Conservation (phyloP, 2,329 filamentous ascomycete genomes). For the Chalara sp. region DNA sequence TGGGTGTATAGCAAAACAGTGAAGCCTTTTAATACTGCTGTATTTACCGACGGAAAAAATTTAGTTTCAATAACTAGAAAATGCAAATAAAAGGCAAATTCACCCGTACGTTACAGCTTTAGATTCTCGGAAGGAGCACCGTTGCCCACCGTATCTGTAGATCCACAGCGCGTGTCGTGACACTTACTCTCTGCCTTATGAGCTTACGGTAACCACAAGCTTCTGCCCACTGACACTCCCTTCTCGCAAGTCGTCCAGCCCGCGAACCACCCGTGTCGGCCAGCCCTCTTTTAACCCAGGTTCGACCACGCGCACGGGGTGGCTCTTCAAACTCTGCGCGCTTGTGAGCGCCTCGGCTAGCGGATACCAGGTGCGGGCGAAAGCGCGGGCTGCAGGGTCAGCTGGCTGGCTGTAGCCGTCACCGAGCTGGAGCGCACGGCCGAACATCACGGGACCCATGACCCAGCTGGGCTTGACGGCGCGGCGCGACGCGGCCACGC, state of each 20-base stretch:
- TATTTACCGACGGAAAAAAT: too few species aligned
- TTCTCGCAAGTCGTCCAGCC: not conserved
- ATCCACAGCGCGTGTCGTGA: too few species aligned
- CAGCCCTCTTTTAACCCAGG: not conserved
- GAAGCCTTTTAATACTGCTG: too few species aligned
- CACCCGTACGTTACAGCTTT: too few species aligned
- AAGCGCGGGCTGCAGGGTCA: not conserved
- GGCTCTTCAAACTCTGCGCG: not conserved
- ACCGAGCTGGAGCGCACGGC: not conserved
- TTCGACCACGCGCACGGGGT: not conserved
- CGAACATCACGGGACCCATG: not conserved
- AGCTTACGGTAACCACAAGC: not conserved
- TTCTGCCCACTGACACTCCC: not conserved
- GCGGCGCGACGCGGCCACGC: not conserved
- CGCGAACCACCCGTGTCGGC: not conserved
- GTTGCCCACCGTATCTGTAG: too few species aligned
- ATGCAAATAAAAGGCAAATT: too few species aligned
- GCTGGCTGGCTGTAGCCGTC: not conserved
- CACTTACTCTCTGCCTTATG: too few species aligned
- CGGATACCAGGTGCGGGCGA: not conserved
- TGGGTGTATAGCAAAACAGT: too few species aligned
- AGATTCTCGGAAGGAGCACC: too few species aligned
- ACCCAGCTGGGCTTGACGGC: not conserved
- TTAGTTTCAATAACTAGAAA: too few species aligned
- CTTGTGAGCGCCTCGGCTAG: not conserved